Evolutionary conservation across 1,284 basidiomycete species (phyloP), one percentile per base, ranked within the genome.

Genomic region (Stygiomarasmius scandens): DNA sequence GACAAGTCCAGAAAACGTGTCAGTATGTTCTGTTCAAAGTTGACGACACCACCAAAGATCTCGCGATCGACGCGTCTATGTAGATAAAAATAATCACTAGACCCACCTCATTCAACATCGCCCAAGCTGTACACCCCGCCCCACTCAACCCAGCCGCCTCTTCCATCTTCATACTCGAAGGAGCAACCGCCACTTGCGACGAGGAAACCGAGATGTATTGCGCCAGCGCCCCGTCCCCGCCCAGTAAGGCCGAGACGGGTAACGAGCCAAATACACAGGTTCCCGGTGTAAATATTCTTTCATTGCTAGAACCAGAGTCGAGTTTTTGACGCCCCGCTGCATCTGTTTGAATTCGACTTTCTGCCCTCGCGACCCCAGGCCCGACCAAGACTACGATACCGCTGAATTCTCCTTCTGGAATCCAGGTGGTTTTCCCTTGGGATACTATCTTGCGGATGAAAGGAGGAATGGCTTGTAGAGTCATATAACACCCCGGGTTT

Each of bases 331-430:
- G n/a, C n/a, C n/a, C n/a, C n/a, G n/a, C n/a, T n/a, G n/a, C n/a
- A n/a, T n/a, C n/a, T n/a, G n/a, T n/a, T n/a, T n/a, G n/a, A n/a
- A n/a, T n/a, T n/a, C n/a, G n/a, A n/a, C n/a, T n/a, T 38, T 22
- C 36, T 19, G 57, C 20, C 5, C 23, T 14, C 16, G 22, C 14
- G 34, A 43, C 36, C 10, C 24, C 27, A 5, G 29, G 27, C 16
- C 56, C 41, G 20, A 47, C 56, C 25, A 38, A 50, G 54, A 38
- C 56, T 55, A 46, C 55, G 44, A 62, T 56, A 20, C 61, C 61
- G 20, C 58, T 47, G 27, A 62, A 62, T 38, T 62, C 61, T 45
- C 61, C 61, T 45, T 62, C 61, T 3, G 61, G n/a, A 16, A 62
- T 55, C 27, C 55, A 60, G 16, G 29, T 36, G 22, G 55, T 58